These are phyloP conservation scores for Cyberlindnera samutprakarnensis DNA, from an alignment of 805 yeast genomes.

Conservation along the genomic window DNA sequence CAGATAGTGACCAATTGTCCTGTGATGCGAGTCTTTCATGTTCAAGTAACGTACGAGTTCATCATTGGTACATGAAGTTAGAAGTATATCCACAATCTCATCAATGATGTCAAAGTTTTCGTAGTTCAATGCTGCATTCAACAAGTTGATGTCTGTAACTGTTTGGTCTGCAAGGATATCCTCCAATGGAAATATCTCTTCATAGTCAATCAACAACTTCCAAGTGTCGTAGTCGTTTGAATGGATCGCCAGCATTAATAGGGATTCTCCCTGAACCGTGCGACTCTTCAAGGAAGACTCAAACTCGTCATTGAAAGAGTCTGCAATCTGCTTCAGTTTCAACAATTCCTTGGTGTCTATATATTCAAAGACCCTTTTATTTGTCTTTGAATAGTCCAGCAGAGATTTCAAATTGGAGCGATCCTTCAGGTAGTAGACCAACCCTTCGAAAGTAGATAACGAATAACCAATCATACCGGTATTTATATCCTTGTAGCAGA, in stretches of 20 bases:
- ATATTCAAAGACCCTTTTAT: conserved; percentile 46
- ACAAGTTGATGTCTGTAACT: conserved; percentile 44
- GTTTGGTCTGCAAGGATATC: conserved; percentile 61
- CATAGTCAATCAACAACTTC: conserved; percentile 37
- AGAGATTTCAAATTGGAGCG: conserved; percentile 30
- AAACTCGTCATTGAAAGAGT: conserved; percentile 16
- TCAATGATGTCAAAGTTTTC: conserved; percentile 40
- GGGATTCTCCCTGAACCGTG: conserved; percentile 60
- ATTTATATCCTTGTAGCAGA: conserved; percentile 40
- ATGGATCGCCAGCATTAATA: conserved; percentile 54
- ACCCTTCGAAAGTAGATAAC: conserved; percentile 79
- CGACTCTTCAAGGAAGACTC: conserved; percentile 29
- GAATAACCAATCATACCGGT: conserved; percentile 69
- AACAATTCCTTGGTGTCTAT: conserved; percentile 30
- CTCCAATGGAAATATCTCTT: conserved; percentile 49
- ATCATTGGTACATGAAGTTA: conserved; percentile 30
- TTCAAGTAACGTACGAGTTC: conserved; percentile 47
- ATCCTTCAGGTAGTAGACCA: conserved; percentile 52
- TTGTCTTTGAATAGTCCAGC: conserved; percentile 34
- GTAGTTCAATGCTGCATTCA: conserved; percentile 53
- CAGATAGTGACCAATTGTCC: conserved; percentile 70
- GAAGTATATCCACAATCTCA: conserved; percentile 39
- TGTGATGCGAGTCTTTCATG: conserved; percentile 39
- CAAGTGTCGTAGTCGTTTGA: conserved; percentile 39
- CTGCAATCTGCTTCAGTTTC: conserved; percentile 20